Percentiles rank a stretch among this genome's conserved stretches.
These are phyloP conservation scores for Lipomyces kockii DNA, from an alignment of 805 yeast species.

Conservation along the genomic window DNA sequence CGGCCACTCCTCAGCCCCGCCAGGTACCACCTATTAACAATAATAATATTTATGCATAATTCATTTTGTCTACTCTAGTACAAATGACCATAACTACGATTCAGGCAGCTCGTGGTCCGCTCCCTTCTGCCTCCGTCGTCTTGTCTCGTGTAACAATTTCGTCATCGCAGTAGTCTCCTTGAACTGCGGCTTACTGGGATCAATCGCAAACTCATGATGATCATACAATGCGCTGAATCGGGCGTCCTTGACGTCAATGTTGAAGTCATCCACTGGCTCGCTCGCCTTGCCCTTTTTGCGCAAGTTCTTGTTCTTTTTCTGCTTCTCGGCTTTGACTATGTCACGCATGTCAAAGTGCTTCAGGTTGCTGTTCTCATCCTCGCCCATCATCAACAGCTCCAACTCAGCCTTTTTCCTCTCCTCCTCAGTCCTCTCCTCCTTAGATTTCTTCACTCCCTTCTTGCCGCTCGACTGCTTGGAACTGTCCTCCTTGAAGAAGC, in stretches of 20 bases:
- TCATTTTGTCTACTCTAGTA: background rate
- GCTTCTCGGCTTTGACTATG: conserved; percentile 71
- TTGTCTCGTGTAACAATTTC: conserved; percentile 74
- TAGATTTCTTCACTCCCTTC: conserved; percentile 25
- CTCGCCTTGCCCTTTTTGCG: conserved; percentile 52
- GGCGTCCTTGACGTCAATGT: conserved; percentile 76
- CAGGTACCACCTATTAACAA: no score
- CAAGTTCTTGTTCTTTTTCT: conserved; percentile 32
- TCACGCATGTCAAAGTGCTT: conserved; percentile 83
- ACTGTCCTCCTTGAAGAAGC: conserved; percentile 42
- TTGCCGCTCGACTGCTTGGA: conserved; percentile 35
- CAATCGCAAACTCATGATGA: conserved; percentile 89
- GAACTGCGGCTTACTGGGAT: conserved; percentile 89
- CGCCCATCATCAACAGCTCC: conserved; percentile 74
- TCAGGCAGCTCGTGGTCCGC: background rate
- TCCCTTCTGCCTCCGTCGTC: conserved; percentile 39
- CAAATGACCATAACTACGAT: background rate
- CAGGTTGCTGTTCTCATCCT: conserved; percentile 51
- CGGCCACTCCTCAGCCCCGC: no score
- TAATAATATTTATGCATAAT: background rate
- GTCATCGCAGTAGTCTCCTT: conserved; percentile 88
- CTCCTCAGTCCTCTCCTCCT: conserved; percentile 43
- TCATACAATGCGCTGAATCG: conserved; percentile 85
- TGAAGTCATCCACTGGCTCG: conserved; percentile 57
- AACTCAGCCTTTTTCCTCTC: conserved; percentile 63